Evolutionary conservation across 306 rosid species (phyloP), one percentile per base, ranked within the genome.

Genomic region (Begonia fuchsioides): DNA sequence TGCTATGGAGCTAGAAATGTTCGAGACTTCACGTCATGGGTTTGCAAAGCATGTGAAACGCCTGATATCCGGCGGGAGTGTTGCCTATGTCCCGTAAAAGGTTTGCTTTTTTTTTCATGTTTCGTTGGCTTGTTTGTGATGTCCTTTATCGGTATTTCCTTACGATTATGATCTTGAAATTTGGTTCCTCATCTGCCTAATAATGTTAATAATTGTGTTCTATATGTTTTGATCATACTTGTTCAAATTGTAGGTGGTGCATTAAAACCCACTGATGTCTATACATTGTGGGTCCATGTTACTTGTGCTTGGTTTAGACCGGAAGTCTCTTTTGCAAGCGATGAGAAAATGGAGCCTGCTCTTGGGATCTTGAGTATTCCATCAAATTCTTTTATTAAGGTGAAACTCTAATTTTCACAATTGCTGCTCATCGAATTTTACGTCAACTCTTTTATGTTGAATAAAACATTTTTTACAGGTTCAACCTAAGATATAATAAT

Each of bases 231-330:
- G 53, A 61, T 47, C 15, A 41, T 61, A 52, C 54, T 50, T 53
- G 60, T 61, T 64, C 49, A 40, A n/a, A 32, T 56, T 47, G n/a
- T 68, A 92, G 98, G 98, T 17, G 98, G 98, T 69, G 98, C 98
- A 44, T 57, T 92, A 65, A 92, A 92, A 76, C 98, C 98, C 20
- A 86, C 98, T 1, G 98, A 92, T 76, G 72, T 86, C 48, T 81
- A 80, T 68, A 67, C 93, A 38, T 68, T 92, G 67, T 92, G 98
- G 98, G 96, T 92, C 49, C 98, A 92, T 68, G 85, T 92, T 50
- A 92, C 98, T 8, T 92, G 98, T 60, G 98, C 98, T 73, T 92
- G 98, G 98, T 92, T 92, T 65, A 77, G 83, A 49, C 98, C 98
- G 32, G 96, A 92, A 80, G 98, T 92, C 51, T 74, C 96, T 46